phyloP scores from a whole-genome alignment of 257 asterid genomes.

The Hygrophila difformis region DNA sequence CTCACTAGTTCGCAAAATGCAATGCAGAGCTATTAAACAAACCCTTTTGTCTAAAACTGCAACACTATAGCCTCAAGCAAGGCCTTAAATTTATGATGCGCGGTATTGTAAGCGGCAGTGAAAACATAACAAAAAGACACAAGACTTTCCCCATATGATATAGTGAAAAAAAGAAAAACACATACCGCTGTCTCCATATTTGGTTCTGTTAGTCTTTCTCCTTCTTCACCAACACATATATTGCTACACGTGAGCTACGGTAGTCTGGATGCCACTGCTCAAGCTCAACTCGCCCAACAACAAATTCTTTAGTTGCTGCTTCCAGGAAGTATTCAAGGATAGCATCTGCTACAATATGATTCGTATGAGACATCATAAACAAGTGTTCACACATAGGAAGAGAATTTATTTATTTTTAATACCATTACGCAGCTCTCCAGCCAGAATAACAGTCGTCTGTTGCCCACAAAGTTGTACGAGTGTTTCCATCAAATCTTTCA shows the following conservation, averaged over 20 bases:
- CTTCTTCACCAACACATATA: conserved; percentile 67
- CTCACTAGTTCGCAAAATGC: no score
- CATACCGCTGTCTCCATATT: no score
- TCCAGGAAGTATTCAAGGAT: conserved; percentile 80
- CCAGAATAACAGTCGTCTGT: conserved; percentile 71
- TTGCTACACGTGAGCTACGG: conserved; percentile 61
- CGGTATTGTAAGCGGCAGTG: no score
- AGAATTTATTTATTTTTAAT: no score
- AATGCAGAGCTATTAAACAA: no score
- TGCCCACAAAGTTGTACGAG: conserved; percentile 57
- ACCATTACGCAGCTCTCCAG: conserved; percentile 98
- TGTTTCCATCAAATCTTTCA: conserved; percentile 62
- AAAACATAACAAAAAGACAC: no score
- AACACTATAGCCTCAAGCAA: no score
- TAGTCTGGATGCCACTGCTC: conserved; percentile 87
- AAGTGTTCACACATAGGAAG: neutral
- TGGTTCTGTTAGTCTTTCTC: conserved; percentile 14
- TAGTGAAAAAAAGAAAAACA: no score
- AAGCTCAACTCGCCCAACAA: conserved; percentile 60
- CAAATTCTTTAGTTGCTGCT: conserved; percentile 60
- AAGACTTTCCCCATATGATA: no score
- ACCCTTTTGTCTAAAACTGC: no score
- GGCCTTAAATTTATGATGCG: no score
- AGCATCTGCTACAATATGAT: conserved; percentile 52
- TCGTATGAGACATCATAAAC: neutral